Conservation (phyloP, 208 protist species). For the Leishmania amazonensis region DNA sequence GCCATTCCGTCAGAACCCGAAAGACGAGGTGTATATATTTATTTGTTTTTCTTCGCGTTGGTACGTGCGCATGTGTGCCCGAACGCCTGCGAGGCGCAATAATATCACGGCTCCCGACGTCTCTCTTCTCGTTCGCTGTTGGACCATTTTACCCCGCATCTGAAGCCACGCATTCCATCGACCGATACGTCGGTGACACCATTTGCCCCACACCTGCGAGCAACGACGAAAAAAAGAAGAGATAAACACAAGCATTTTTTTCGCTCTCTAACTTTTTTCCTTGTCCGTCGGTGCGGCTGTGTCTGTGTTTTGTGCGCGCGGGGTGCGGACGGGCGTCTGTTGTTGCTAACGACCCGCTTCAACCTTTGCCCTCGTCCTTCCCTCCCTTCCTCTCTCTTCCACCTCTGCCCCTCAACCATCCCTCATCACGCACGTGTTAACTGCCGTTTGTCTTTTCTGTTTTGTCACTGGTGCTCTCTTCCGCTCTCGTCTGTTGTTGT, state of each 20-base stretch:
- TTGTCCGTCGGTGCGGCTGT: neutral
- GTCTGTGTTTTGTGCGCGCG: neutral
- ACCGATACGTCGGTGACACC: too few species aligned
- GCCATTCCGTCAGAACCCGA: neutral
- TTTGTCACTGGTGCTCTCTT: neutral
- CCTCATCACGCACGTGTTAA: neutral
- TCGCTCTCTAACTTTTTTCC: slow-evolving; percentile 1
- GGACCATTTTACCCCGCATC: neutral
- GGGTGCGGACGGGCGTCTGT: neutral
- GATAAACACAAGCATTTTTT: too few species aligned
- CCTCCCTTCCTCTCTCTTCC: neutral
- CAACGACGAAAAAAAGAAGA: neutral
- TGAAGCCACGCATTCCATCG: too few species aligned
- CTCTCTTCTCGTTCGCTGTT: neutral
- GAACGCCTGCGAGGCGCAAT: neutral
- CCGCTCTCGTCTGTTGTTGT: too few species aligned
- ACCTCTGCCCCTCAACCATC: neutral
- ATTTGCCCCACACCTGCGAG: too few species aligned
- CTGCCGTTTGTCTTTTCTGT: neutral
- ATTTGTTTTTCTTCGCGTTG: neutral
- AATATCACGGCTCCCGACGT: neutral
- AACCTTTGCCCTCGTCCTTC: neutral
- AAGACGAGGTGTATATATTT: neutral
- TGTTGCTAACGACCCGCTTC: neutral
- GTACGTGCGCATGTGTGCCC: neutral